A percentile compares a stretch with the other conserved stretches of the same genome.
Evolutionary conservation across 2,329 filamentous ascomycete genomes (phyloP).

Genomic region (Colletotrichum sp.): DNA sequence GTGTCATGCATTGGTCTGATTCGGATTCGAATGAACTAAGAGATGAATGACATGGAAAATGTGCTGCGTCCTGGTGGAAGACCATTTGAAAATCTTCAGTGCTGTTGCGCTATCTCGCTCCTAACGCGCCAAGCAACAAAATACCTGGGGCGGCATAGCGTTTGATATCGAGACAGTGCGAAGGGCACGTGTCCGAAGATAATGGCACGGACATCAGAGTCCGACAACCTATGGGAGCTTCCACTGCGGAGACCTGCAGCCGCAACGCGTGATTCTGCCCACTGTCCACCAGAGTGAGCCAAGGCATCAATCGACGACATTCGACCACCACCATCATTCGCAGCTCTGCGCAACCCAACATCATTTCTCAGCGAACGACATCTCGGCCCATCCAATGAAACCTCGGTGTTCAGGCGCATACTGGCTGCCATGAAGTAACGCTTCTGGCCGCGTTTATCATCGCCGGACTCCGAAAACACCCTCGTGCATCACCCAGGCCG

Average conservation of each 20-base stretch:
- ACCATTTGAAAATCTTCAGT: not conserved
- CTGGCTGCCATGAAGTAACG: constrained; percentile 13
- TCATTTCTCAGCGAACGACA: not conserved
- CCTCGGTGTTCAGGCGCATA: not conserved
- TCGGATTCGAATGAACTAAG: not conserved
- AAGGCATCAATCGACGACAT: not conserved
- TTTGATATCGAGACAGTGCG: not conserved
- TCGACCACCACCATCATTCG: not conserved
- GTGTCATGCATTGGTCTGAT: not conserved
- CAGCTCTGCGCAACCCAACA: not conserved
- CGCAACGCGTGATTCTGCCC: not conserved
- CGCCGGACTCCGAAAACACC: not conserved
- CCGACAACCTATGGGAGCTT: not conserved
- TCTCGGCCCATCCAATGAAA: not conserved
- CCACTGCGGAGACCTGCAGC: not conserved
- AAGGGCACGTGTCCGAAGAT: rapidly evolving
- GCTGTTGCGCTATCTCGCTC: not conserved
- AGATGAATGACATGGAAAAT: not conserved
- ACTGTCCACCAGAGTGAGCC: not conserved
- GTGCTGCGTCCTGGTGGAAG: not conserved
- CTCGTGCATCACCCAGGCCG: not conserved
- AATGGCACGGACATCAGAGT: not conserved
- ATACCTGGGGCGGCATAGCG: not conserved
- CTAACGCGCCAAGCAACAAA: not conserved
- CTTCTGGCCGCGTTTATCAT: not conserved